phyloP scores from a whole-genome alignment of 305 asterid species.

The Fraxinus velutina region DNA sequence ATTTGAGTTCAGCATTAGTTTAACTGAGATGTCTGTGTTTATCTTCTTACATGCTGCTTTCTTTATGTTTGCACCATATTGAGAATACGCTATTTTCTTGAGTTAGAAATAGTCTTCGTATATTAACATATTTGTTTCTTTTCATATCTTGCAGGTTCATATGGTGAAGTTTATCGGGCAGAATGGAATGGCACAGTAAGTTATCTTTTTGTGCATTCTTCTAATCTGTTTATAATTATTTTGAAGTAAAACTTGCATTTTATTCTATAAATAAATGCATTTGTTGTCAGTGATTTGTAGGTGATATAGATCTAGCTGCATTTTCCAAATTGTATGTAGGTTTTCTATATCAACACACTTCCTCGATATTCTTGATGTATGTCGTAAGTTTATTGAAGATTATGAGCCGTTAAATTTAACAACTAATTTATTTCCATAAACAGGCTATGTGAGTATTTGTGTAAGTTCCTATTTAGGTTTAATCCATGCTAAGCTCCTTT shows the following conservation, averaged over 20 bases:
- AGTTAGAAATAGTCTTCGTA: neutral
- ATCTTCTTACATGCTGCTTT: neutral
- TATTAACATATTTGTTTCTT: conserved; percentile 20
- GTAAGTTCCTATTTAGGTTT: conserved; percentile 9
- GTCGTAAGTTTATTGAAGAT: neutral
- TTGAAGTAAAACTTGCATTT: neutral
- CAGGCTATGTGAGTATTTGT: conserved; percentile 13
- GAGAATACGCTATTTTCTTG: neutral
- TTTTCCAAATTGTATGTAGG: neutral
- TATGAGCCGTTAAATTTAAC: neutral
- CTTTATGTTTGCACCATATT: conserved; percentile 5
- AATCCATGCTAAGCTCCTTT: neutral
- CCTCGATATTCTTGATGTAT: neutral
- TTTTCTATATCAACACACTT: neutral
- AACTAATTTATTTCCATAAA: neutral
- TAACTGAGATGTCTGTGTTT: neutral
- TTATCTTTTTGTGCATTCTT: conserved; percentile 21
- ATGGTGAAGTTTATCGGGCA: conserved; percentile 91
- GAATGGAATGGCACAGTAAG: conserved; percentile 97
- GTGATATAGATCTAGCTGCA: neutral
- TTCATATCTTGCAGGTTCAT: conserved; percentile 67
- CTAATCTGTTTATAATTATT: conserved; percentile 14
- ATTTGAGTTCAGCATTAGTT: neutral
- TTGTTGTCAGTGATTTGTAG: neutral
- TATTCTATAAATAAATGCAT: neutral